These are phyloP conservation scores for Candida silvicultrix DNA, from an alignment of 805 yeast genomes.

Conservation along the genomic window DNA sequence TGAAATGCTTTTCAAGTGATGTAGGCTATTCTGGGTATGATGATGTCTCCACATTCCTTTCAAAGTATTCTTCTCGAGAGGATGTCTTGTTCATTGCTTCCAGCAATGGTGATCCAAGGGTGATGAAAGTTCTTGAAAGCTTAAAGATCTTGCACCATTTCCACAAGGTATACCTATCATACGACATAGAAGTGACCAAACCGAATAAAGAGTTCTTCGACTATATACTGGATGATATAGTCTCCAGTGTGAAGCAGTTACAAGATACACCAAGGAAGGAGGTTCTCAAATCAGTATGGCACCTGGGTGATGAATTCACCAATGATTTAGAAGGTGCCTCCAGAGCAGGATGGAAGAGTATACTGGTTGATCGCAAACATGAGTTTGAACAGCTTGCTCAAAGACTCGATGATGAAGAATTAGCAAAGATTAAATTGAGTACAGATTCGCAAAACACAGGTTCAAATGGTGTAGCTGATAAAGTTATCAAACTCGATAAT, in stretches of 20 bases:
- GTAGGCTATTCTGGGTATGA: constrained; percentile 48
- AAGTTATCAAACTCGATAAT: background rate
- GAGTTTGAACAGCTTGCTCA: constrained; percentile 19
- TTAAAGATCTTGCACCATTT: constrained; percentile 40
- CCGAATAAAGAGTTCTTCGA: constrained; percentile 46
- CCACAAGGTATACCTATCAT: constrained; percentile 42
- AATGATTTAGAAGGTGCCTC: constrained; percentile 50
- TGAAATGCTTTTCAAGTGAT: constrained; percentile 42
- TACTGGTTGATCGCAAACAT: constrained; percentile 43
- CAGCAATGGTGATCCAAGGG: constrained; percentile 59
- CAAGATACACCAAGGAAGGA: constrained; percentile 4
- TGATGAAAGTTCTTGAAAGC: constrained; percentile 37
- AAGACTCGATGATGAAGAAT: background rate
- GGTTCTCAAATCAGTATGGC: constrained; percentile 39
- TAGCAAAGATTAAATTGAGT: background rate
- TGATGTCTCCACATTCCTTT: constrained; percentile 46
- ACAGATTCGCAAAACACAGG: background rate
- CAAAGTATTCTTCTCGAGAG: constrained; percentile 21
- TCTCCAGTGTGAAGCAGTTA: constrained; percentile 2
- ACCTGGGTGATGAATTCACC: constrained; percentile 56
- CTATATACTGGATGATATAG: constrained; percentile 25
- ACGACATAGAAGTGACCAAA: constrained; percentile 48
- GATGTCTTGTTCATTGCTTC: constrained; percentile 37
- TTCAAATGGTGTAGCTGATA: background rate
- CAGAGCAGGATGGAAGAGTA: constrained; percentile 56